Evolutionary conservation across 1,139 yeast species (phyloP).

Genomic region (Hanseniaspora uvarum): DNA sequence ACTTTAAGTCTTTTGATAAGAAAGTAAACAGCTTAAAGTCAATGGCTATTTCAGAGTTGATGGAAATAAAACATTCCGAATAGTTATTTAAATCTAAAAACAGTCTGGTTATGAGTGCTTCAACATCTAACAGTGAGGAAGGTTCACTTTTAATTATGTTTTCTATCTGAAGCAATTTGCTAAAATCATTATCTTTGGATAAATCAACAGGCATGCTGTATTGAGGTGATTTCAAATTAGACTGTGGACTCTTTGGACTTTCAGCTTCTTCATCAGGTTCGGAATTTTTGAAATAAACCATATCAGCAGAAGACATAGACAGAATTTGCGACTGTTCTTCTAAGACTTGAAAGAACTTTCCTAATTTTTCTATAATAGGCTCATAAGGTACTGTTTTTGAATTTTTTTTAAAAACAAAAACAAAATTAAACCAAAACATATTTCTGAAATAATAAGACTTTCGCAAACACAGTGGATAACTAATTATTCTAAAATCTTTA

Average conservation of each 20-base stretch:
- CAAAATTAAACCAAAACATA: slow-evolving; percentile 83
- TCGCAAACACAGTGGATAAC: slow-evolving; percentile 82
- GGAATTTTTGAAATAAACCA: slow-evolving; percentile 28
- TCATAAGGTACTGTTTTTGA: slow-evolving; percentile 81
- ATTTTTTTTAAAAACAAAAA: slow-evolving; percentile 78
- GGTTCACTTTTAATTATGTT: slow-evolving; percentile 23
- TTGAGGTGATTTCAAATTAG: slow-evolving; percentile 20
- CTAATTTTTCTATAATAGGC: slow-evolving; percentile 71
- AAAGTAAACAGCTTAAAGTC: slow-evolving; percentile 87
- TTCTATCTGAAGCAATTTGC: slow-evolving; percentile 22
- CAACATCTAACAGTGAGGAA: slow-evolving; percentile 43
- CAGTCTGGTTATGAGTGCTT: slow-evolving; percentile 74
- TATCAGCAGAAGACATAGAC: slow-evolving; percentile 41
- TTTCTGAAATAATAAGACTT: slow-evolving; percentile 74
- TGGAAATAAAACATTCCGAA: slow-evolving; percentile 89
- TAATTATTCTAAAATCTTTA: slow-evolving; percentile 61
- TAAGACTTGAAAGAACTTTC: slow-evolving; percentile 76
- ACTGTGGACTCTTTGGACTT: neutral
- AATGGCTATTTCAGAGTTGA: slow-evolving; percentile 79
- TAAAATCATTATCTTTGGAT: slow-evolving; percentile 19
- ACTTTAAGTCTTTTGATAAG: slow-evolving; percentile 48
- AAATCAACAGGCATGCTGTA: neutral
- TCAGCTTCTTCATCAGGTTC: neutral
- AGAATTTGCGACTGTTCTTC: slow-evolving; percentile 80
- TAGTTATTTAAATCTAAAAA: slow-evolving; percentile 88